phyloP scores from a whole-genome alignment of 2,329 filamentous ascomycete species.

The Albophoma yamanashiensis region DNA sequence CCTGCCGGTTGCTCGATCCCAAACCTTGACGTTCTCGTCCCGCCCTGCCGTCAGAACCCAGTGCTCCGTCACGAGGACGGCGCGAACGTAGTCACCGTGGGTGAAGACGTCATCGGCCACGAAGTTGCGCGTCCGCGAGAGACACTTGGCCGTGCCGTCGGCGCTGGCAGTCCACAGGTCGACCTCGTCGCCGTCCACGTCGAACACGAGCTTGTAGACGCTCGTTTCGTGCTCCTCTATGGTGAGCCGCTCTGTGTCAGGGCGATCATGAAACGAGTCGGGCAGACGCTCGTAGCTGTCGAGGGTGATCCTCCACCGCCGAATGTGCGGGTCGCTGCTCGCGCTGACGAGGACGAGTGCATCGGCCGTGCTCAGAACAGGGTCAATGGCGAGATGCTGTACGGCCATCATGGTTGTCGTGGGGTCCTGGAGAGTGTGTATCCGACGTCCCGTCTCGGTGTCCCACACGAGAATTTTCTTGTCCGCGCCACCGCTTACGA shows the following conservation, averaged over 20 bases:
- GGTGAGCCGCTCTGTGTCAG: constrained; percentile 31
- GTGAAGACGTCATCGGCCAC: constrained; percentile 58
- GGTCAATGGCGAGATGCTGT: constrained; percentile 69
- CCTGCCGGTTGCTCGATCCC: constrained; percentile 66
- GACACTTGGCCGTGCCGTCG: constrained; percentile 77
- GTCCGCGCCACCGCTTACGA: constrained; percentile 70
- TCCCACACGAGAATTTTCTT: constrained; percentile 82
- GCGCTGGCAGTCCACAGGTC: constrained; percentile 91
- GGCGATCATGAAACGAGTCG: constrained; percentile 30
- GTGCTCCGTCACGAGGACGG: constrained; percentile 62
- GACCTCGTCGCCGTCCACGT: constrained; percentile 45
- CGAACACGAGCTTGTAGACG: constrained; percentile 72
- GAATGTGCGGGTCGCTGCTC: constrained; percentile 70
- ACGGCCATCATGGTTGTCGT: constrained; percentile 62
- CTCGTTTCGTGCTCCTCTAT: constrained; percentile 83
- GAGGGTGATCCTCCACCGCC: constrained; percentile 58
- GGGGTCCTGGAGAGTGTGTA: constrained; percentile 72
- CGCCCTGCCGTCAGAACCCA: constrained; percentile 83
- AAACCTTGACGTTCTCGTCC: constrained; percentile 85
- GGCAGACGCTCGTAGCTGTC: constrained; percentile 42
- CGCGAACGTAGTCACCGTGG: constrained; percentile 86
- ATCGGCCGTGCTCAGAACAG: constrained; percentile 39
- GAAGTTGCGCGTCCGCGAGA: constrained; percentile 60
- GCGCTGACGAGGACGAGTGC: constrained; percentile 61
- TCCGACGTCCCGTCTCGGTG: constrained; percentile 49